Evolutionary conservation across 2,329 filamentous ascomycete genomes (phyloP).

Genomic region (Fusarium ramigenum): DNA sequence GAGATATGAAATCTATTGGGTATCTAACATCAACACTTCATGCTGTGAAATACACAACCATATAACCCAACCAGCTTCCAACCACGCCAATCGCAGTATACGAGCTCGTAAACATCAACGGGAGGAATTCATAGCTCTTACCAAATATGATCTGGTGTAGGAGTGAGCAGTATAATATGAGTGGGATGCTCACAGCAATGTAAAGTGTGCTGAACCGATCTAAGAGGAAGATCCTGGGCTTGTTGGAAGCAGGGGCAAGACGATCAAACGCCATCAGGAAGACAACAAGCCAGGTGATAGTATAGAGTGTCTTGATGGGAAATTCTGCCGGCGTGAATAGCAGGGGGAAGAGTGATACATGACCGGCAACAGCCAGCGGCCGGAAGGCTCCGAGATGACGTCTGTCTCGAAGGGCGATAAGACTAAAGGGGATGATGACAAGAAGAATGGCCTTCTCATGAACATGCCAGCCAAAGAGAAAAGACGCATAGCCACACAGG

Average conservation of each 20-base stretch:
- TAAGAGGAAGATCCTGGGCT: constrained; percentile 85
- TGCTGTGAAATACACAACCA: constrained; percentile 85
- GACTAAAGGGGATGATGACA: constrained; percentile 92
- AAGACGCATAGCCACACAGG: constrained; percentile 93
- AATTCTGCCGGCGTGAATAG: constrained; percentile 94
- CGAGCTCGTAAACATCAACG: constrained; percentile 95
- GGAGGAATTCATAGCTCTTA: constrained; percentile 84
- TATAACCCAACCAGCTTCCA: constrained; percentile 93
- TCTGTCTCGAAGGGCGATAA: constrained; percentile 89
- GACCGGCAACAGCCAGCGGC: constrained; percentile 89
- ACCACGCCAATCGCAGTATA: constrained; percentile 96
- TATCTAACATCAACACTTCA: constrained; percentile 44
- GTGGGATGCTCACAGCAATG: constrained; percentile 86
- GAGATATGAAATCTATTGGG: constrained; percentile 33
- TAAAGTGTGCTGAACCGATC: constrained; percentile 92
- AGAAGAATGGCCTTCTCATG: constrained; percentile 97
- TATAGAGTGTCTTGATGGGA: constrained; percentile 92
- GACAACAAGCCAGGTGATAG: constrained; percentile 86
- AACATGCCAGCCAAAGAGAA: constrained; percentile 98
- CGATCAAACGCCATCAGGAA: constrained; percentile 89
- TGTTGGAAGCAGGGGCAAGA: constrained; percentile 82
- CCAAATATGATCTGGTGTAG: constrained; percentile 87
- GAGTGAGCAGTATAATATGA: constrained; percentile 89
- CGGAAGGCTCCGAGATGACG: constrained; percentile 92
- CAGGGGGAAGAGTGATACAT: constrained; percentile 94